Evolutionary conservation across 768 basidiomycete species (phyloP).

Genomic region (Tylopilus balloui): DNA sequence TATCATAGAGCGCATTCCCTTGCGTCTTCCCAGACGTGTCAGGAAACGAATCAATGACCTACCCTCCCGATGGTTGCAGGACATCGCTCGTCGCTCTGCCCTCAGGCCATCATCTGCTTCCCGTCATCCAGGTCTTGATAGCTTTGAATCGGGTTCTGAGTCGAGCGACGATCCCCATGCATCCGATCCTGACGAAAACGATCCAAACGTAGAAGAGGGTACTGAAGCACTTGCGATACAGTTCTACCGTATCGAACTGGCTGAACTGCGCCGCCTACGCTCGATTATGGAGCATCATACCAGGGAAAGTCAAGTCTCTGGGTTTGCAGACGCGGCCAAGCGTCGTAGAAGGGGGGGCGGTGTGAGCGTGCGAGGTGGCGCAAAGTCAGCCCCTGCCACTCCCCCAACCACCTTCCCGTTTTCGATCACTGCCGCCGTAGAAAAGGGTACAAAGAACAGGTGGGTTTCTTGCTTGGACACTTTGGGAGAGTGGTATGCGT

Average conservation of each 20-base stretch:
- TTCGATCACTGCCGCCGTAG: slow-evolving; percentile 92
- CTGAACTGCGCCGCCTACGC: slow-evolving; percentile 84
- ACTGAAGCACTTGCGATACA: slow-evolving; percentile 84
- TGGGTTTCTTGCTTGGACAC: slow-evolving; percentile 31
- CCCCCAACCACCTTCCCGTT: slow-evolving; percentile 56
- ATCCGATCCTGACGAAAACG: slow-evolving; percentile 32
- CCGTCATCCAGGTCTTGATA: slow-evolving; percentile 15
- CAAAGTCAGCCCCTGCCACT: slow-evolving; percentile 18
- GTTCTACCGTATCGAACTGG: slow-evolving; percentile 88
- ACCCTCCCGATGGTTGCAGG: slow-evolving; percentile 74
- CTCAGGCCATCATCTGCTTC: slow-evolving; percentile 12
- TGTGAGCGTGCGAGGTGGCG: slow-evolving; percentile 3
- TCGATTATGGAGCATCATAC: slow-evolving; percentile 91
- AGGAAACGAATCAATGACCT: slow-evolving; percentile 63
- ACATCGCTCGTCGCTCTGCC: slow-evolving; percentile 58
- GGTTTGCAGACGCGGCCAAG: not conserved
- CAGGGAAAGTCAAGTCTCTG: slow-evolving; percentile 43
- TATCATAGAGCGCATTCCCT: slow-evolving; percentile 77
- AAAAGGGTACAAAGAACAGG: slow-evolving; percentile 93
- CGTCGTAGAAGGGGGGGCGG: slow-evolving; percentile 1
- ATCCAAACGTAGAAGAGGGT: slow-evolving; percentile 55
- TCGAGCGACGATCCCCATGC: slow-evolving; percentile 32
- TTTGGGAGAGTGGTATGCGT: not conserved
- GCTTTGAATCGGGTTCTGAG: slow-evolving; percentile 30
- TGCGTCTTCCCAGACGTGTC: slow-evolving; percentile 48